Conservation (phyloP, 2,329 filamentous ascomycete genomes). For the Aspergillus quadrilineatus region DNA sequence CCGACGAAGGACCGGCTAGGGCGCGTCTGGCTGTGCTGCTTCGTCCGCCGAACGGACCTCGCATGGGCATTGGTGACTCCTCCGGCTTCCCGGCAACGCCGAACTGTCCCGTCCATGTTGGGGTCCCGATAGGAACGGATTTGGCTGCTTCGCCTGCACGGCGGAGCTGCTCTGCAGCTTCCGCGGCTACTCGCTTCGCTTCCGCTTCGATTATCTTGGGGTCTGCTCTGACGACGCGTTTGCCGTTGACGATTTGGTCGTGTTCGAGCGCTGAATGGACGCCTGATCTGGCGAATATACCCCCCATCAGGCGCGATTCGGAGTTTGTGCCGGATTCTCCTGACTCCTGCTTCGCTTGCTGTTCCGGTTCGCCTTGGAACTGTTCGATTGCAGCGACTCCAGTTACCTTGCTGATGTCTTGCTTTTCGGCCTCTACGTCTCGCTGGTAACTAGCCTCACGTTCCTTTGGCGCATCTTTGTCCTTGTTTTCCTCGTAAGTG, state of each 20-base stretch:
- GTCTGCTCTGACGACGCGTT: conserved; percentile 69
- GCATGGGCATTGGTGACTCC: conserved; percentile 46
- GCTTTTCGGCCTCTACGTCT: conserved; percentile 33
- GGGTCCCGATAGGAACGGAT: conserved; percentile 73
- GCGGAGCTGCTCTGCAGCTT: conserved; percentile 74
- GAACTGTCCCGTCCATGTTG: conserved; percentile 89
- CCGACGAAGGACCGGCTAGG: conserved; percentile 41
- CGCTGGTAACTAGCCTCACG: not conserved
- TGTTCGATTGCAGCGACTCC: conserved; percentile 66
- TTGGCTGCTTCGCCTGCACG: conserved; percentile 71
- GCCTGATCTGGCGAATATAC: conserved; percentile 80
- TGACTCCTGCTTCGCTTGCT: not conserved
- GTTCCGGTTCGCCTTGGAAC: conserved; percentile 50
- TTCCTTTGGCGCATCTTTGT: not conserved
- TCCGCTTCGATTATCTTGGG: conserved; percentile 76
- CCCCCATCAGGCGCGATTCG: conserved; percentile 79
- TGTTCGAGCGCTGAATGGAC: conserved; percentile 93
- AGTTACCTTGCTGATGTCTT: conserved; percentile 54
- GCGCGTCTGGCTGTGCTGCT: conserved; percentile 37
- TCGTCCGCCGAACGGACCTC: conserved; percentile 45
- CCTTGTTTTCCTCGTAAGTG: conserved; percentile 51
- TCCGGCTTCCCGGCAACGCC: conserved; percentile 73
- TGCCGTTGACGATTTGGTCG: conserved; percentile 82
- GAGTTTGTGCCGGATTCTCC: conserved; percentile 34
- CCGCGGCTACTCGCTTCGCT: conserved; percentile 73